Evolutionary conservation across 805 yeast genomes (phyloP), one percentile per base, ranked within the genome.

Genomic region (Teunomyces tritomae): DNA sequence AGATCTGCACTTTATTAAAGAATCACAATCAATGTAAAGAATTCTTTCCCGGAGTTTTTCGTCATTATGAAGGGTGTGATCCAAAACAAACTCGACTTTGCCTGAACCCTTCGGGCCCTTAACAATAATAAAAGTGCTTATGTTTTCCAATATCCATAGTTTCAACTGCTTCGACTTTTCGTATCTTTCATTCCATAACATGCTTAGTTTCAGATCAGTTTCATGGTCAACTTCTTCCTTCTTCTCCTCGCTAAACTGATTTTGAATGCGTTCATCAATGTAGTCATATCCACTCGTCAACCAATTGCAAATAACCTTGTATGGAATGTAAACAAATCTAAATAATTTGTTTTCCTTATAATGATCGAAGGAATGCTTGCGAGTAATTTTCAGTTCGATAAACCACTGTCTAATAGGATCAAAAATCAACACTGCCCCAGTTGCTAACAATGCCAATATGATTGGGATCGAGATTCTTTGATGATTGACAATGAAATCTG

Each of bases 101-200:
- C 98, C 99, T n/a, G 96, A 83, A 4, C 99, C 99, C 54, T 89
- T 78, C 4, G 99, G 98, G 9, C 99, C 99, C 52, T 84, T 81
- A 2, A 94, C 83, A 3, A 94, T 82, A 24, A 92, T 90, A 61
- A 90, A 94, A 1, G 97, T 89, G 62, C 87, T 85, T n/a, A 84
- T 83, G 52, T 90, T 91, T 63, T 94, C 99, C 49, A 82, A 83
- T 5, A 94, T 70, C 94, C 96, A 87, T 55, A 87, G 70, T 54
- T 77, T 78, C 47, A 94, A 60, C 53, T 86, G 89, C 48, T 83
- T 82, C 0, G 85, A 82, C 50, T 80, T 78, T 45, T 83, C 86
- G 33, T 73, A 64, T 37, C 96, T 72, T 57, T 90, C 95, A 30
- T 78, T 76, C 95, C 96, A 86, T 24, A 85, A 58, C 24, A 44